These are phyloP conservation scores for Globisporangium acanthophoron DNA, from an alignment of 352 stramenopile species.

Conservation along the genomic window DNA sequence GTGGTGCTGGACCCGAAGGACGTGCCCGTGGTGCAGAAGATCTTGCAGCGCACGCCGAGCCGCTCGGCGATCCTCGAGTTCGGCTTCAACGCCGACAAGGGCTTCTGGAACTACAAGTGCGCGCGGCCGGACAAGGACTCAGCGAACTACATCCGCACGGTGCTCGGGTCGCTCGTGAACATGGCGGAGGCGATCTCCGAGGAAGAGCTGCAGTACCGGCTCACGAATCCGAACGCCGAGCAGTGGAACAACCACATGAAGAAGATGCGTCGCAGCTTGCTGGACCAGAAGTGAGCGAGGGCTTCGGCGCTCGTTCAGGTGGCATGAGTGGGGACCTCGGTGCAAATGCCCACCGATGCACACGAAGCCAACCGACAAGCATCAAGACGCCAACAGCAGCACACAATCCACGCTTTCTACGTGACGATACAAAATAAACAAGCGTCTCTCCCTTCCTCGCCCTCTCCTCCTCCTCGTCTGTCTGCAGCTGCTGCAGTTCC, in stretches of 20 bases:
- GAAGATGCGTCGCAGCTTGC: conserved; percentile 58
- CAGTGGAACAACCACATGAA: conserved; percentile 84
- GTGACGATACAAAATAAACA: conserved; percentile 5
- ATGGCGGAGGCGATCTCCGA: conserved; percentile 89
- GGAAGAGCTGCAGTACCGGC: conserved; percentile 86
- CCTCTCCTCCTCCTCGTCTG: neutral
- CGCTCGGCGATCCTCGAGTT: conserved; percentile 80
- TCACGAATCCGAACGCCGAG: conserved; percentile 66
- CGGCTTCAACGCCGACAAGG: conserved; percentile 81
- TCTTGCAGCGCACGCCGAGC: conserved; percentile 50
- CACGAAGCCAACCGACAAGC: neutral
- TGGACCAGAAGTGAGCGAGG: conserved; percentile 43
- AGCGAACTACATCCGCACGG: conserved; percentile 88
- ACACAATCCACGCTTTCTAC: conserved; percentile 1
- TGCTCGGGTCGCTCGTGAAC: conserved; percentile 88
- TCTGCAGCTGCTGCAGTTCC: neutral
- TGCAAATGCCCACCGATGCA: no score
- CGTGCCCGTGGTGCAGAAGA: conserved; percentile 54
- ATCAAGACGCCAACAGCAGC: conserved; percentile 15
- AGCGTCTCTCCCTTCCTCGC: neutral
- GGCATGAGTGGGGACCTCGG: no score
- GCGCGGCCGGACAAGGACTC: conserved; percentile 84
- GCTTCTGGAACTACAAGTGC: conserved; percentile 89
- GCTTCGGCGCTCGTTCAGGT: no score
- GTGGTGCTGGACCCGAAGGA: conserved; percentile 78